Percentiles rank a stretch among this genome's conserved stretches.
Evolutionary conservation across 2,329 filamentous ascomycete genomes (phyloP).

Genomic region (Hysterium pulicare): DNA sequence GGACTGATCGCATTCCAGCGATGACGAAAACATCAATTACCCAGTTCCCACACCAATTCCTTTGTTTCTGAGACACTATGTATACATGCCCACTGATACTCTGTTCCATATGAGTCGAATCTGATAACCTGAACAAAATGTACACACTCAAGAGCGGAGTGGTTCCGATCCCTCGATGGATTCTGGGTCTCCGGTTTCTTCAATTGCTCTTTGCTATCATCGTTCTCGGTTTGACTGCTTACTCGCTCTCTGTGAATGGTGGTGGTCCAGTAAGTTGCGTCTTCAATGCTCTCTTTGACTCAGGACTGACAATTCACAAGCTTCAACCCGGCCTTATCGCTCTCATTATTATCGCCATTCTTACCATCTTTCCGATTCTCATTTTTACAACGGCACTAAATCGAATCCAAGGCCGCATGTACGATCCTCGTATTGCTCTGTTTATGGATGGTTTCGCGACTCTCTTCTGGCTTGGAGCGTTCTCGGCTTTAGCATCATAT

Average conservation of each 20-base stretch:
- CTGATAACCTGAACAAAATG: neutral
- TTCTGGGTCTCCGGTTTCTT: constrained; percentile 21
- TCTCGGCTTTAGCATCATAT: constrained; percentile 17
- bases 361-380: constrained; percentile 19
- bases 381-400: constrained; percentile 16
- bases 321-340: constrained; percentile 18
- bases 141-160: constrained; percentile 7
- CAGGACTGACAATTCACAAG: constrained; percentile 6
- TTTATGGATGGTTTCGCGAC: constrained; percentile 13
- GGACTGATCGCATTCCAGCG: neutral
- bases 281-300: neutral
- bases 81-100: neutral
- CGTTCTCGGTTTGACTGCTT: constrained; percentile 22
- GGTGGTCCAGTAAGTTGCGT: constrained; percentile 15
- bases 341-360: constrained; percentile 13
- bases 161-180: constrained; percentile 16
- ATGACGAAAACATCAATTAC: neutral
- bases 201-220: constrained; percentile 29
- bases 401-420: constrained; percentile 14
- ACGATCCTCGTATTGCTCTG: constrained; percentile 16
- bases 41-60: neutral
- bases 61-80: neutral
- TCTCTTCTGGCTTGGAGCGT: constrained; percentile 19
- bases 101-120: neutral
- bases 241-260: constrained; percentile 15